These are phyloP conservation scores for Lepidium africanum DNA, from an alignment of 345 rosid species.

Conservation along the genomic window DNA sequence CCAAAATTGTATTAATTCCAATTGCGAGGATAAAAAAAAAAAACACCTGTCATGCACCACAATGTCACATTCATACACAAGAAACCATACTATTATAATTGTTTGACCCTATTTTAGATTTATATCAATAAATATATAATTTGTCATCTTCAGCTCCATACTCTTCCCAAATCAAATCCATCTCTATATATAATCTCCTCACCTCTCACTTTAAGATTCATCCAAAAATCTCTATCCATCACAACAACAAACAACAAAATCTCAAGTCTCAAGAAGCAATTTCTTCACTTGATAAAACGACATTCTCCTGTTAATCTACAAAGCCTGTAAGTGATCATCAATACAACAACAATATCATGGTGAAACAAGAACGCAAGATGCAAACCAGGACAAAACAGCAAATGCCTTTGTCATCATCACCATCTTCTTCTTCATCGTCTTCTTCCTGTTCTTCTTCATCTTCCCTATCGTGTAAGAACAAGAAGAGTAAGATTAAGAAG, in stretches of 20 bases:
- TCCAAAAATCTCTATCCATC: neutral
- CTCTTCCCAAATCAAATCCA: neutral
- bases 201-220: constrained; percentile 8
- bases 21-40: neutral
- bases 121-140: constrained; percentile 6
- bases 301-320: neutral
- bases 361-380: constrained; percentile 24
- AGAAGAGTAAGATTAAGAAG: constrained; percentile 52
- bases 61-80: constrained; percentile 28
- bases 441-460: constrained; percentile 3
- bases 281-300: neutral
- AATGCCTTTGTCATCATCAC: constrained; percentile 3
- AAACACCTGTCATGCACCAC: constrained; percentile 32
- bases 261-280: constrained; percentile 5
- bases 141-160: constrained; percentile 5
- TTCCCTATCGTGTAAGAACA: constrained; percentile 21
- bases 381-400: constrained; percentile 2
- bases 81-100: constrained; percentile 19
- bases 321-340: neutral
- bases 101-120: constrained; percentile 22
- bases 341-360: constrained; percentile 8
- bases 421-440: neutral
- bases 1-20: constrained; percentile 9
- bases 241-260: neutral
- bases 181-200: constrained; percentile 20